Base-by-base conservation (phyloP, 768 basidiomycete species). In the Suillus fuscotomentosus region DNA sequence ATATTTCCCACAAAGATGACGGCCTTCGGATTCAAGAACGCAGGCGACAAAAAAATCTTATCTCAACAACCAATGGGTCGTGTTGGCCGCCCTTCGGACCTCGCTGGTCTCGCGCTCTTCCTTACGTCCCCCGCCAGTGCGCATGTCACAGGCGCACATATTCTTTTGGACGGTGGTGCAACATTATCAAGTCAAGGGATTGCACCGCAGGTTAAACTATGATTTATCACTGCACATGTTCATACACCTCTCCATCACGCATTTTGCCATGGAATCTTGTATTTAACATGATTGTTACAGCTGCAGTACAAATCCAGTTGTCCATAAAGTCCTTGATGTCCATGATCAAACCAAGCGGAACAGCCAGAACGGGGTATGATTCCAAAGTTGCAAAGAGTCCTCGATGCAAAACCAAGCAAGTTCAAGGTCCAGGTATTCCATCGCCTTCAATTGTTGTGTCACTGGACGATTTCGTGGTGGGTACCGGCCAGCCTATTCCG, bases 1-100 rank as follows among this genome's bases (percentile, higher is more conserved):
- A 76, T 92, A 14, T 95, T 91, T 78, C 91, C 90, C 0, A 90
- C 89, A 54, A 92, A 89, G 78, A 94, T 95, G 92, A 94, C 92
- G 1, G 86, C 89, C 0, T 92, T 80, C 59, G 89, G 86, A 3
- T 77, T 92, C 67, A 84, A 85, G 68, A 80, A 72, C 2, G 75
- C 75, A 3, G 88, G 89, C 8, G 84, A 84, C 64, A 82, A 84
- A 27, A 76, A 70, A 9, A 82, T 91, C 64, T 80, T 79, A 45
- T 71, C 79, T 1, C 71, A 69, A 20, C 90, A 92, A 65, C 91
- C 91, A 27, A 87, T 60, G 90, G 90, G 90, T 31, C 88, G 92
- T 6, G 79, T 84, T 64, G 92, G 92, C 3, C 69, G 73, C 3
- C 81, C 89, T 3, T 77, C 82, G 38, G 92, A 94, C 67, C 83